Evolutionary conservation across 2,329 filamentous ascomycete genomes (phyloP), one percentile per base, ranked within the genome.

Genomic region (Ilyonectria destructans): DNA sequence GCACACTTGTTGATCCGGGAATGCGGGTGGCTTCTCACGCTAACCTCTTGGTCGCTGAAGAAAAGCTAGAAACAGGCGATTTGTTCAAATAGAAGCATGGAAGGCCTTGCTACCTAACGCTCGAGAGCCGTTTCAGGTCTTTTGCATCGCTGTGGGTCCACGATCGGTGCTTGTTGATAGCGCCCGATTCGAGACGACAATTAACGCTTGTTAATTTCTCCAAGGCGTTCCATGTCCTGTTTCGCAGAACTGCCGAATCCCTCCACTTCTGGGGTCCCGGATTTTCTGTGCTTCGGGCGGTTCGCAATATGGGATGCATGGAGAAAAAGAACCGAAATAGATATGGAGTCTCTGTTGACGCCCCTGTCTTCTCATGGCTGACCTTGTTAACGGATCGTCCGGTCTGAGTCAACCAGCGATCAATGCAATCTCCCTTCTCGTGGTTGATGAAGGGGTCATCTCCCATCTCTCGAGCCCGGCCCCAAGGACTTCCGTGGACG

Each of bases 41-140:
- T 49, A 57, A 61, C 43, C 19, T 21, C 51, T 48, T 66, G 51
- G n/a, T 49, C 29, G 9, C 40, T 43, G 40, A 43, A 43, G n/a
- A 31, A 45, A 15, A 19, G 31, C 48, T 31, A 40, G 23, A 51
- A 49, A 19, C 17, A 33, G n/a, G 33, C 12, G 31, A 33, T 33
- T 33, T 26, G 26, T 26, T 45, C 23, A 23, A 26, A 58, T 3
- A 21, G 43, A 56, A 56, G 19, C 23, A 31, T 23, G 49, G 35
- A 60, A 31, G 23, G 46, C 58, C 58, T 33, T 60, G 37, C 2
- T 37, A 40, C 17, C 15, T 19, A 26, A n/a, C 21, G 29, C 23
- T n/a, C 31, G 26, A 23, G 19, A n/a, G 29, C 12, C 26, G 63
- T 66, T 66, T 66, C 63, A 61, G 58, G 45, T 57, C 17, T 57